phyloP scores from a whole-genome alignment of 257 asterid genomes.

The Solanum chiquidenum region DNA sequence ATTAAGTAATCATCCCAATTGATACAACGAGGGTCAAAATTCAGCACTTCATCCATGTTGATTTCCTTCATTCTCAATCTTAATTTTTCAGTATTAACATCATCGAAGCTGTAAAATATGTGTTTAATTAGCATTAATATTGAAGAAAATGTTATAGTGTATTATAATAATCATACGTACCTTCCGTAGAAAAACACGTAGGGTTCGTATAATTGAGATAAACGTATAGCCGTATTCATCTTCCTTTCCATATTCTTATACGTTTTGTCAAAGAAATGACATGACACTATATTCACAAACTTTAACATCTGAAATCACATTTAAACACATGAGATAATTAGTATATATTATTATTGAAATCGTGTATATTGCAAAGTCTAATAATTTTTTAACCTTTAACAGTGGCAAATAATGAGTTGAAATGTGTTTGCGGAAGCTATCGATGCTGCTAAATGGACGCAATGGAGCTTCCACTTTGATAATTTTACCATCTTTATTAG shows the following conservation, averaged over 20 bases:
- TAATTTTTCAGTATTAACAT: conserved; percentile 41
- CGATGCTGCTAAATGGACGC: conserved; percentile 22
- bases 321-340: not conserved
- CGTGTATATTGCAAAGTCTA: too few relatives aligned
- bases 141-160: too few relatives aligned
- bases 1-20: conserved; percentile 50
- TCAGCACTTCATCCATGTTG: conserved; percentile 15
- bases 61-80: conserved; percentile 11
- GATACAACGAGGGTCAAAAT: conserved; percentile 36
- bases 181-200: conserved; percentile 41
- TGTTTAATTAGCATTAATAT: not conserved
- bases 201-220: conserved; percentile 33
- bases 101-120: conserved; percentile 29
- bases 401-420: conserved; percentile 32
- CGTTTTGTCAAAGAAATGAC: conserved; percentile 21
- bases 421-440: conserved; percentile 34
- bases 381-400: conserved; percentile 14
- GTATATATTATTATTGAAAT: not conserved
- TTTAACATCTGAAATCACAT: not conserved
- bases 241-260: conserved; percentile 15
- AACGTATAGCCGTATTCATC: conserved; percentile 13
- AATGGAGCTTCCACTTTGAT: conserved; percentile 5
- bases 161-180: not conserved
- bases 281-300: not conserved
- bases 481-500: conserved; percentile 19